Evolutionary conservation across 164 flowering plant species (phyloP).

Genomic region (Saururus chinensis): DNA sequence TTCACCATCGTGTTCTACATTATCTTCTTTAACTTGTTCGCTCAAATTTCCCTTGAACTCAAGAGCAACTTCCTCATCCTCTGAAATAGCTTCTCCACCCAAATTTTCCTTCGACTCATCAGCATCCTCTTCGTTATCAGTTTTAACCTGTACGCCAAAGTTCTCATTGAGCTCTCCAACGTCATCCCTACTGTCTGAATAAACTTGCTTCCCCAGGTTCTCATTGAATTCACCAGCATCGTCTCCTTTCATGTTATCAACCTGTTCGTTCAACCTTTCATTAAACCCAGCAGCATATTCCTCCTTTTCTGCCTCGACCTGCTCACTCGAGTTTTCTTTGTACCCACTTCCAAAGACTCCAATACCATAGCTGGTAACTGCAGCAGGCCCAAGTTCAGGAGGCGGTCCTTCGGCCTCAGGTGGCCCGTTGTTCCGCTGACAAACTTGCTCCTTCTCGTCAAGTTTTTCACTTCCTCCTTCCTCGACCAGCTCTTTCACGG

Average conservation of each 20-base stretch:
- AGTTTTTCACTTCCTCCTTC: too few relatives aligned
- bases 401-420: too few relatives aligned
- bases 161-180: background rate
- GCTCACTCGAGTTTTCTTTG: too few relatives aligned
- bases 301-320: background rate
- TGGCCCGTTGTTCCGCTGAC: background rate
- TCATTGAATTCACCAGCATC: background rate
- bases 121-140: background rate
- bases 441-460: background rate
- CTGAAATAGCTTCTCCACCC: background rate
- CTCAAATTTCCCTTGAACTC: background rate
- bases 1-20: background rate
- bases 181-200: background rate
- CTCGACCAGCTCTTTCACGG: too few relatives aligned
- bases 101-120: background rate
- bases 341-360: too few relatives aligned
- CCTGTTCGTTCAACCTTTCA: background rate
- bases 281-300: background rate
- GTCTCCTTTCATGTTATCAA: background rate
- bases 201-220: background rate
- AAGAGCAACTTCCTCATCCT: background rate
- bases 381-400: too few relatives aligned
- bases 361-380: too few relatives aligned
- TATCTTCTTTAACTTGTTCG: background rate
- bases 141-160: background rate